Base-by-base conservation (phyloP, 2,329 filamentous ascomycete genomes). In the Polychaeton citri region DNA sequence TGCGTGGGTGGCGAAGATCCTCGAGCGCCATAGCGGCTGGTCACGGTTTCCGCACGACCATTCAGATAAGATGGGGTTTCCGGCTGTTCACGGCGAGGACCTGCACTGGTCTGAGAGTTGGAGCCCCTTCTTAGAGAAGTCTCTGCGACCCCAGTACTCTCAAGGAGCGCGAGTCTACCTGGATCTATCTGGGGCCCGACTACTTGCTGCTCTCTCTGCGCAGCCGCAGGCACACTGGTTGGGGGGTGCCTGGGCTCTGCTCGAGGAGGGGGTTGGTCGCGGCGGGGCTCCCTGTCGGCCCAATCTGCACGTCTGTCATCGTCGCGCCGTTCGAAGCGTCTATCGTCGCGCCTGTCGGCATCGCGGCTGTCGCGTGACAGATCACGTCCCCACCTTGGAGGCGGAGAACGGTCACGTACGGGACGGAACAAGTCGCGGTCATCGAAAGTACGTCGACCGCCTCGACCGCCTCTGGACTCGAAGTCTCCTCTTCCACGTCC, bases 381-480 rank as follows among this genome's bases (percentile, higher is more conserved):
- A 33, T 68, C 64, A 40, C 63, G 65, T 30, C 79, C 79, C 38
- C 62, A 57, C 20, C 62, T 38, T 17, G 45, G 52, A 38, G 75
- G 72, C 42, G 75, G 74, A 49, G 24, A 28, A 17, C 43, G 77
- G 80, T 43, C 77, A 70, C 48, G 74, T 78, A 18, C 26, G 30
- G 16, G 35, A 17, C 66, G 60, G 46, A 81, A 80, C 9, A 72
- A 68, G 40, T 81, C 66, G 28, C 72, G 56, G 18, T 65, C 65
- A 32, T 64, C 64, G 28, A 48, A 50, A 33, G 54, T 55, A 33
- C 65, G 64, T 15, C 69, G 56, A 41, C 68, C 56, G 30, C 64
- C 63, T 19, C 70, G 64, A 33, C 35, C 43, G 8, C 66, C 66
- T 20, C 66, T 63, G 30, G 61, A 61, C 37, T 69, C 68, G 58